Evolutionary conservation across 352 stramenopile genomes (phyloP), one percentile per base, ranked within the genome.

Genomic region (Phytophthora sp.): DNA sequence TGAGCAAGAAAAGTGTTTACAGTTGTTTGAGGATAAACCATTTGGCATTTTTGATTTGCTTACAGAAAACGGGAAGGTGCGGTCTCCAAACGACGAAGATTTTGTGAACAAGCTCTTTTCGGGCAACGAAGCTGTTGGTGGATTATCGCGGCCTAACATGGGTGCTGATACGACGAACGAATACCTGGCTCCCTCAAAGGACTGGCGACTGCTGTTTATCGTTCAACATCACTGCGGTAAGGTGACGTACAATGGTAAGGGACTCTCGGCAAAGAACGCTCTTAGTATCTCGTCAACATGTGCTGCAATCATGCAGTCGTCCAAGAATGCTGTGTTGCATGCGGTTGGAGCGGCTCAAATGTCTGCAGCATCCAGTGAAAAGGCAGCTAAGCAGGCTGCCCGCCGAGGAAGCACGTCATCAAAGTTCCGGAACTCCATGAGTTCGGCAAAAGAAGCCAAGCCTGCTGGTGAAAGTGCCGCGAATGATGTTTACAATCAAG

Each of bases 271-370:
- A 1, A 89, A 87, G 54, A 95, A 95, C 54, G 82, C 79, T 5
- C 62, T 91, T 12, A 88, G 63, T 20, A 90, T 95, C 38, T 95
- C 86, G 6, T 73, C 84, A 0, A 95, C 86, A 5, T 92, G 84
- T 55, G 84, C 78, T 1, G 86, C 86, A 5, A 95, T 95, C 41
- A 90, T 95, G 77, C 84, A 93, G 21, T 93, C 84, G 12, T 95
- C 86, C 18, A 92, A 84, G 45, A 95, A 95, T 62, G 72, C 70
- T 5, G 81, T 92, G 20, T 66, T 92, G 11, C 81, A 84, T 50
- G 84, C 84, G 24, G 81, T 92, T 11, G 84, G 84, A 0, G 77
- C 79, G 1, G 77, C 84, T 26, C 84, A 92, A 51, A 79, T 91
- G 42, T 75, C 84, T 39, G 71, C 79, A 21, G 77, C 77, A 11